Base-by-base conservation (phyloP, 2,329 filamentous ascomycete genomes). In the Lachnellula occidentalis region DNA sequence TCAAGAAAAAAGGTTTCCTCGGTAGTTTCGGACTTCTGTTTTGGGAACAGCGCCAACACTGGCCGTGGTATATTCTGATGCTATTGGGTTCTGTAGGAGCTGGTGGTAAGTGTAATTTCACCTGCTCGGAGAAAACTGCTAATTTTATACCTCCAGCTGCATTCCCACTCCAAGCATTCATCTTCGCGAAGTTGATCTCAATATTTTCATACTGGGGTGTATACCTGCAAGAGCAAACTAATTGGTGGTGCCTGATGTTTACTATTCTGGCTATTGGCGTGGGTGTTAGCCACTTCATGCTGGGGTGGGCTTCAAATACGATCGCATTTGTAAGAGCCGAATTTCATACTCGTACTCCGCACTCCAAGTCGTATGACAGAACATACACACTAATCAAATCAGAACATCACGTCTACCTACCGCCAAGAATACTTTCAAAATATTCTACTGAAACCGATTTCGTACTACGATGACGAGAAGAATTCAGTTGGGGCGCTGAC, bases 21-120 rank as follows among this genome's bases (percentile, higher is more conserved):
- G 51, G 55, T 14, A 61, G 59, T 34, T 61, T 61, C 46, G 77
- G 78, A 0, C 71, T 74, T 21, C 70, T 86, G 6, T 70, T 85
- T 5, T 77, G 73, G 60, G 82, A 86, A 62, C 80, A 83, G 54
- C 72, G 71, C 43, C 72, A 69, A 42, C 71, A 76, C 1, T 80
- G 79, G 69, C 72, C 71, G 2, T 70, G 76, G 45, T 81, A 81
- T 59, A 62, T 64, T 4, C 54, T 82, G 19, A 76, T 76, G n/a
- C 34, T 83, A 2, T 42, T 82, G 22, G 75, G 76, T 19, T 53
- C 64, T 53, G 46, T 60, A 41, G 57, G 48, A 21, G 54, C 46
- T 43, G 73, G 71, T 61, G 60, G 54, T 68, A 49, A 61, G 62
- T 58, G 61, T 8, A 22, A 58, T 8, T 50, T 45, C n/a, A 21